phyloP scores from a whole-genome alignment of 176 grass and related monocot species.

The Themeda triandra region DNA sequence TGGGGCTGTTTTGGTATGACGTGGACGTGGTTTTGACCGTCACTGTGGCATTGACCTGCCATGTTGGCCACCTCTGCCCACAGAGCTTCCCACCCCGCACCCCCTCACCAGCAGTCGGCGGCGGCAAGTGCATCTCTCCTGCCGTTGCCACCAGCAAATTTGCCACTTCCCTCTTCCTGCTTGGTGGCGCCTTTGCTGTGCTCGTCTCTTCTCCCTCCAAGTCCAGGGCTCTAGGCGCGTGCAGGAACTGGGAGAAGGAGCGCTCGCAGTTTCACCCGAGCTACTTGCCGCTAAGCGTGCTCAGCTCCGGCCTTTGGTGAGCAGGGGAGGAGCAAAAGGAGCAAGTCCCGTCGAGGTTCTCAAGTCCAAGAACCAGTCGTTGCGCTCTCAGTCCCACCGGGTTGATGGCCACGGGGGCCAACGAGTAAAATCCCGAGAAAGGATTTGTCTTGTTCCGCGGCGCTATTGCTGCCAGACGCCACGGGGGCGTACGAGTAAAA shows the following conservation, averaged over 20 bases:
- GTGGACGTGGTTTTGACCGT: too few relatives aligned
- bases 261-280: not conserved
- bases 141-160: not conserved
- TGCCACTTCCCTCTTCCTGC: not conserved
- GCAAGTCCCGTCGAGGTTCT: not conserved
- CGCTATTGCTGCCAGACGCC: not conserved
- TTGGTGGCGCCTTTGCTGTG: not conserved
- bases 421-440: conserved; percentile 2
- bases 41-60: too few relatives aligned
- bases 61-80: too few relatives aligned
- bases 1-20: too few relatives aligned
- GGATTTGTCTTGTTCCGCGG: conserved; percentile 4
- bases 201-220: not conserved
- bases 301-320: not conserved
- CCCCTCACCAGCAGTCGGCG: not conserved
- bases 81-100: not conserved
- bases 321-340: conserved; percentile 19
- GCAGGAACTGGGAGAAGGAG: not conserved
- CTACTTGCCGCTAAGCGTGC: not conserved
- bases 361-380: not conserved
- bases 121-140: not conserved
- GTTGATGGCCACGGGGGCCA: not conserved
- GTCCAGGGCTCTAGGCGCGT: not conserved
- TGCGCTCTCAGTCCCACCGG: not conserved
- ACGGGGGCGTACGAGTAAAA: conserved; percentile 27